These are phyloP conservation scores for Pezicula radicicola DNA, from an alignment of 2,329 filamentous ascomycete species.

Conservation along the genomic window DNA sequence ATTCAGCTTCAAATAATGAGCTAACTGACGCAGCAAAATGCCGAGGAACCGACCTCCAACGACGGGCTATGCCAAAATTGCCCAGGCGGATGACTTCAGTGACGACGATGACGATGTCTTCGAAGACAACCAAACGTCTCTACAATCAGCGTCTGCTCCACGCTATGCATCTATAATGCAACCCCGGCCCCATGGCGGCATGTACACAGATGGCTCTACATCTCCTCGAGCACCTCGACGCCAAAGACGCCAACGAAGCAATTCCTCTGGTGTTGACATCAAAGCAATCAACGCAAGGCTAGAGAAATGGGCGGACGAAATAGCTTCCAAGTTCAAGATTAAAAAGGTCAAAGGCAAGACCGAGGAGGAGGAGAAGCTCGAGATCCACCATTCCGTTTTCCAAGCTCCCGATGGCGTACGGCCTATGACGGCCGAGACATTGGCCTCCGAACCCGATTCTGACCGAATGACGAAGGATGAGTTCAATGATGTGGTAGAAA, in stretches of 20 bases:
- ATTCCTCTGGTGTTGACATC: conserved; percentile 85
- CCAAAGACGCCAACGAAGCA: conserved; percentile 58
- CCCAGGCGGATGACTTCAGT: conserved; percentile 75
- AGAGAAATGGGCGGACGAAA: conserved; percentile 97
- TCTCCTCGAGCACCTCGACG: conserved; percentile 43
- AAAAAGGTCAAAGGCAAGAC: conserved; percentile 69
- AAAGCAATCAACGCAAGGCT: conserved; percentile 96
- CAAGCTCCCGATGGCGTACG: conserved; percentile 85
- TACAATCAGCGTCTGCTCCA: conserved; percentile 53
- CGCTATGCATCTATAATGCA: conserved; percentile 64
- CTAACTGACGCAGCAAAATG: conserved; percentile 15
- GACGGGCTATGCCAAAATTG: conserved; percentile 81
- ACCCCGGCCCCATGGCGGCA: conserved; percentile 57
- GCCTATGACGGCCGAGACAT: conserved; percentile 71
- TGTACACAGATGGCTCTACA: conserved; percentile 44
- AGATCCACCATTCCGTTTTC: conserved; percentile 98
- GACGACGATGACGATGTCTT: conserved; percentile 67
- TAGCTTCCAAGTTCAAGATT: conserved; percentile 94
- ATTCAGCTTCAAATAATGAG: neutral
- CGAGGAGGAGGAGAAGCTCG: conserved; percentile 78
- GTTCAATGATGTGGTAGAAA: conserved; percentile 87
- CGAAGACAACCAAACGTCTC: conserved; percentile 47
- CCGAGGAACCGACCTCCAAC: conserved; percentile 52
- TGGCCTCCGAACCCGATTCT: conserved; percentile 58
- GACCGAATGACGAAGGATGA: conserved; percentile 72